Evolutionary conservation across 2,329 filamentous ascomycete genomes (phyloP).

Genomic region (Colletotrichum agaves): DNA sequence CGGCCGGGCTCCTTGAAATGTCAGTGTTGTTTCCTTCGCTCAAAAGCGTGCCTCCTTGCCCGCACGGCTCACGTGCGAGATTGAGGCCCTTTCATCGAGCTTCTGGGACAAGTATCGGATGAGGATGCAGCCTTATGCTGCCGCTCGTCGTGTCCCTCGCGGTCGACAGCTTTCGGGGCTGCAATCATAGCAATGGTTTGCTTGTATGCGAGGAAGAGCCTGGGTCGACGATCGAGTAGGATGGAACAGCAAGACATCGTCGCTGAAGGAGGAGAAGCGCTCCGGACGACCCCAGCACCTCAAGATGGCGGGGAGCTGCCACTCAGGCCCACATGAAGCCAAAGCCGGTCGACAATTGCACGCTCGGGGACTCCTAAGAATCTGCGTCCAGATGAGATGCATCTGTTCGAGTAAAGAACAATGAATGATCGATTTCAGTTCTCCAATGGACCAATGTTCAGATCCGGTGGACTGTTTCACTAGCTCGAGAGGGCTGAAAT

Average conservation of each 20-base stretch:
- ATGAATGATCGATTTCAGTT: not conserved
- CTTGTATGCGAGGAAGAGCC: conserved; percentile 1
- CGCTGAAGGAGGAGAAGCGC: not conserved
- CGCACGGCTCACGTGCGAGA: conserved; percentile 33
- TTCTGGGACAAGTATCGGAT: conserved; percentile 37
- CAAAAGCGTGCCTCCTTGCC: conserved; percentile 35
- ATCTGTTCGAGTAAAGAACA: not conserved
- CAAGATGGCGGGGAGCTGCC: not conserved
- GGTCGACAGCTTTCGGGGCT: not conserved
- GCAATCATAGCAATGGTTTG: conserved; percentile 10
- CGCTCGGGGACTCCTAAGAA: not conserved
- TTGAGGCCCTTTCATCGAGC: conserved; percentile 20
- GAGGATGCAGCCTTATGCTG: conserved; percentile 21
- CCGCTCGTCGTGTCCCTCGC: conserved; percentile 1
- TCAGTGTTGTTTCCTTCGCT: conserved; percentile 31
- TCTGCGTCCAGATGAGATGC: not conserved
- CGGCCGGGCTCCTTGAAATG: conserved; percentile 34
- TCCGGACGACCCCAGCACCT: not conserved
- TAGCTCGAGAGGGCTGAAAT: not conserved
- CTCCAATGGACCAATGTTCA: not conserved
- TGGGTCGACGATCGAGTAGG: conserved; percentile 15
- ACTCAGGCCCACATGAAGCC: not conserved
- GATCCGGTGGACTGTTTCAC: not conserved
- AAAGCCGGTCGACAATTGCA: not conserved
- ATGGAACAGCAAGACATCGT: conserved; percentile 30